These are phyloP conservation scores for Asterochloris erici DNA, from an alignment of 139 green algal species.

Conservation along the genomic window DNA sequence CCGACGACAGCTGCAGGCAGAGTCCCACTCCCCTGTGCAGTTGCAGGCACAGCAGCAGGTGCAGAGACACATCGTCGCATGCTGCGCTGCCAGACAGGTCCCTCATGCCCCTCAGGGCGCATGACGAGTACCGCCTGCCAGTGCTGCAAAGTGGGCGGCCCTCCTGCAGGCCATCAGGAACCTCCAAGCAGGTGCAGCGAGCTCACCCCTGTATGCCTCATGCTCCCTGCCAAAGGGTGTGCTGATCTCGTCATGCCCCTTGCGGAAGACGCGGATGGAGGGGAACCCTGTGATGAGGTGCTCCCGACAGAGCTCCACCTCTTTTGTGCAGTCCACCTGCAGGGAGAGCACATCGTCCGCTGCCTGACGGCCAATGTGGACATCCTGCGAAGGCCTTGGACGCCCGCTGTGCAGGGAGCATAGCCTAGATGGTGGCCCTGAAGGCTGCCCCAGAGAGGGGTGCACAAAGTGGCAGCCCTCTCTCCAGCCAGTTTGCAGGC, in stretches of 20 bases:
- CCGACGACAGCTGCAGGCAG: background rate
- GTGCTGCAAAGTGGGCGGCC: too few relatives aligned
- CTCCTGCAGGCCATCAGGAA: background rate
- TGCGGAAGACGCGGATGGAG: conserved; percentile 90
- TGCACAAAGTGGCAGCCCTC: too few relatives aligned
- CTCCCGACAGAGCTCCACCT: conserved; percentile 79
- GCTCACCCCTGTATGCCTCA: conserved; percentile 58
- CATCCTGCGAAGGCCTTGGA: background rate
- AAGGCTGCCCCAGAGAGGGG: too few relatives aligned
- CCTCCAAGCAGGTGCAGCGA: background rate
- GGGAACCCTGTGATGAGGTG: conserved; percentile 94
- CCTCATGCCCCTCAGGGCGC: too few relatives aligned
- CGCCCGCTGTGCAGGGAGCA: too few relatives aligned
- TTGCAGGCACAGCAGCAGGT: too few relatives aligned
- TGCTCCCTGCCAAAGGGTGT: conserved; percentile 55
- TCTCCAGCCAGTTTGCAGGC: too few relatives aligned
- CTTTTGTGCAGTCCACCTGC: conserved; percentile 86
- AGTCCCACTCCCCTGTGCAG: background rate
- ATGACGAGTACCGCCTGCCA: too few relatives aligned
- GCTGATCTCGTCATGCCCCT: conserved; percentile 44
- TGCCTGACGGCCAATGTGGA: background rate
- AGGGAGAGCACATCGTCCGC: background rate
- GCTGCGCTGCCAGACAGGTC: too few relatives aligned
- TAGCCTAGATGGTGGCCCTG: too few relatives aligned
- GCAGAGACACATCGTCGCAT: too few relatives aligned